Evolutionary conservation across 805 yeast species (phyloP).

Genomic region (Yamadazyma phyllophila): DNA sequence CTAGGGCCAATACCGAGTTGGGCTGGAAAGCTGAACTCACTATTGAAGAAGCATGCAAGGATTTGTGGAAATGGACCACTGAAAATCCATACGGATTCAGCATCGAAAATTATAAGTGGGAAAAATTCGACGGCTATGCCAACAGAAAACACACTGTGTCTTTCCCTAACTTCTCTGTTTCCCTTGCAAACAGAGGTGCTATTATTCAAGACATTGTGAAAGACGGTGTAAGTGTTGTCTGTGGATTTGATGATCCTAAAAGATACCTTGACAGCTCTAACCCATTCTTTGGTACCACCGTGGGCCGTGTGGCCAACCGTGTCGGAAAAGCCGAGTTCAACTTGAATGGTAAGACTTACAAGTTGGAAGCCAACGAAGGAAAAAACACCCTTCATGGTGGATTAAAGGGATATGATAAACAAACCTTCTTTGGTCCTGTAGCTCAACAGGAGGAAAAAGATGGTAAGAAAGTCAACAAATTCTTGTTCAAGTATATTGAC

Average conservation of each 20-base stretch:
- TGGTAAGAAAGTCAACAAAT: conserved; percentile 22
- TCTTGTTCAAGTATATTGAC: conserved; percentile 42
- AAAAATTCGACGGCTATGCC: conserved; percentile 21
- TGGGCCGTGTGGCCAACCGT: conserved; percentile 66
- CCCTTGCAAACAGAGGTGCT: conserved; percentile 52
- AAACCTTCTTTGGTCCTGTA: conserved; percentile 53
- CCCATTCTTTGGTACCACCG: conserved; percentile 61
- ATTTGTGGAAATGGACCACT: conserved; percentile 76
- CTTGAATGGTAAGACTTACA: conserved; percentile 39
- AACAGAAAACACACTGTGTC: conserved; percentile 38
- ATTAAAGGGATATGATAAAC: conserved; percentile 47
- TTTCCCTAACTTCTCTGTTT: conserved; percentile 32
- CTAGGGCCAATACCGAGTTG: conserved; percentile 64
- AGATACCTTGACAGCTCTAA: conserved; percentile 32
- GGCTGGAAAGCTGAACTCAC: conserved; percentile 58
- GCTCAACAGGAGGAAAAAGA: conserved; percentile 32
- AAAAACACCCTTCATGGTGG: conserved; percentile 55
- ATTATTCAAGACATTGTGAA: conserved; percentile 42
- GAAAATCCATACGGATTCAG: conserved; percentile 62
- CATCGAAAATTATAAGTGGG: conserved; percentile 35
- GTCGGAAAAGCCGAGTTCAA: conserved; percentile 44
- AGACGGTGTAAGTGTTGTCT: conserved; percentile 38
- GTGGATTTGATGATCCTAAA: conserved; percentile 35
- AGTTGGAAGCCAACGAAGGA: conserved; percentile 43
- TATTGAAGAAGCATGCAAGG: conserved; percentile 64